phyloP scores from a whole-genome alignment of 768 basidiomycete genomes.

The Tricholoma hemisulphureum region DNA sequence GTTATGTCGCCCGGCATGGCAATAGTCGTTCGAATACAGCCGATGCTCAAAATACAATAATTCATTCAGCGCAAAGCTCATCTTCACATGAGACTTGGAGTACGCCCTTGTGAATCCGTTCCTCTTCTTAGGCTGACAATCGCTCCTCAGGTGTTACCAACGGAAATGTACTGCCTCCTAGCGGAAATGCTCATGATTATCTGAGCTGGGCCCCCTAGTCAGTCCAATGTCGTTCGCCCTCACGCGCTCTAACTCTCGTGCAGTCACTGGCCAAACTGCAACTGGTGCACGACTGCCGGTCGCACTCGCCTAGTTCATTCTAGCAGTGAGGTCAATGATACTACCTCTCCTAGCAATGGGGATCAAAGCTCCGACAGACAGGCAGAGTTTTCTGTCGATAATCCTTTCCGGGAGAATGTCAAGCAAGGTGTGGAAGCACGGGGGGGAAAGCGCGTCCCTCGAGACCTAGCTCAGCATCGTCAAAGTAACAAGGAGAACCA shows the following conservation, averaged over 20 bases:
- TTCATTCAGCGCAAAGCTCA: not conserved
- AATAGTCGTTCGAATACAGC: not conserved
- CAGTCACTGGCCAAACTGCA: not conserved
- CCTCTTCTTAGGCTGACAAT: not conserved
- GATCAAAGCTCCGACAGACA: not conserved
- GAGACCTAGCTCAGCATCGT: not conserved
- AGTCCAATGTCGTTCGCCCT: conserved; percentile 36
- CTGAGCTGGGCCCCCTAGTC: conserved; percentile 62
- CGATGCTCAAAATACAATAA: not conserved
- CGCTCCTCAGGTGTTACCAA: not conserved
- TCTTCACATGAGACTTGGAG: not conserved
- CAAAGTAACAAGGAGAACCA: not conserved
- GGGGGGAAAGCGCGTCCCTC: not conserved
- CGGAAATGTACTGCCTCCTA: not conserved
- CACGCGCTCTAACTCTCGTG: not conserved
- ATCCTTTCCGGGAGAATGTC: not conserved
- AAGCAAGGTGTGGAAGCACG: not conserved
- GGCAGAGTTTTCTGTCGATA: not conserved
- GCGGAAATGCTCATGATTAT: conserved; percentile 44
- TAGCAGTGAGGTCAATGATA: not conserved
- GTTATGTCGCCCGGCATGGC: not conserved
- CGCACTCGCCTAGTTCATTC: not conserved
- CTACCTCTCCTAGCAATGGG: not conserved
- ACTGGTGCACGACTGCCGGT: not conserved
- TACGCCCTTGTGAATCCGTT: not conserved